Evolutionary conservation across 1,139 yeast genomes (phyloP), one percentile per base, ranked within the genome.

Genomic region (Sugiyamaella xylanicola): DNA sequence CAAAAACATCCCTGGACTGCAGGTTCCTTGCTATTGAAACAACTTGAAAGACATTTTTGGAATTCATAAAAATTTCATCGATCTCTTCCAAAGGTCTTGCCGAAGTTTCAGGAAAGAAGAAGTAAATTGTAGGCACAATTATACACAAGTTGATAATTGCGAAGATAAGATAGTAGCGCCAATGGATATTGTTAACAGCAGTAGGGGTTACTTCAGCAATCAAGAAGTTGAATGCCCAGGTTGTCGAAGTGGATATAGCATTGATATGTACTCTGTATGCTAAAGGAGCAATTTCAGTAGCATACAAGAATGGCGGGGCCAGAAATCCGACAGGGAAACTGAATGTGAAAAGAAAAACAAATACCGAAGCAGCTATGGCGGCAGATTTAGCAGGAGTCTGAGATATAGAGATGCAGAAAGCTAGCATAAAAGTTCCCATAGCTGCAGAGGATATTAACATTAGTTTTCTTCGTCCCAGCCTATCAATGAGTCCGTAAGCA

Each of bases 41-140:
- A 36, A 48, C 21, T 13, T 51, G 36, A n/a, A 51, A 51, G 20
- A 51, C 37, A 22, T 17, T 44, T 15, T 44, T 44, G 20, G 54
- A 51, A 8, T 45, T 13, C 16, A 37, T n/a, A 27, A 52, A 46
- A 21, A 49, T 36, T 11, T 29, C 53, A 25, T 51, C 54, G 32
- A 83, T 80, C 68, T 83, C 86, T 69, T 83, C 87, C 65, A 83
- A 74, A 9, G 85, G 79, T 69, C 78, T 80, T 61, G 81, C 82
- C 65, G 79, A 79, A 11, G 86, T 83, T 70, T 83, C 87, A 8
- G 86, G 86, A 81, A 80, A 83, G 64, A 79, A 72, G 65, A 84
- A 73, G 45, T 81, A 83, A 59, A 80, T 85, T 8, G 15, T 13
- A 55, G 81, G 54, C 51, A 77, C 74, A 82, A 82, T 80, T 54